Base-by-base conservation (phyloP, 345 rosid species). In the Linum tenue region DNA sequence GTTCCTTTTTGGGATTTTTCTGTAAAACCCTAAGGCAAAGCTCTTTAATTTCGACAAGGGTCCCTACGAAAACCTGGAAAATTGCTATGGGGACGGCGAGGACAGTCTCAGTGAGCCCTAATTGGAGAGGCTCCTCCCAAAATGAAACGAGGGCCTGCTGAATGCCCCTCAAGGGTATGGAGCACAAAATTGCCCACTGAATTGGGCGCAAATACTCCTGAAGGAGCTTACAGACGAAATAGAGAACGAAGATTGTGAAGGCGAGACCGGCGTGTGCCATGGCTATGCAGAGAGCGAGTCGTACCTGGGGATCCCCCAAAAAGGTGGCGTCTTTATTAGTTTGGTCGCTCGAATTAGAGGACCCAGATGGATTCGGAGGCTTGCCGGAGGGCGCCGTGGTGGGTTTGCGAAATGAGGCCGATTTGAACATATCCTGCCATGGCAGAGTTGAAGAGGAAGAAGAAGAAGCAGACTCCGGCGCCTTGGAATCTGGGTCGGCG, bases 261-360 rank as follows among this genome's bases (percentile, higher is more conserved):
- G 86, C 97, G 22, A 94, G 85, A 40, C 97, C 97, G 5, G 92
- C 90, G 78, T 94, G 99, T 58, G 97, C 97, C 99, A 94, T 88
- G 73, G 99, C 96, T 70, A 86, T 90, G 83, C 84, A 94, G 2
- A 94, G 77, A 42, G 99, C 95, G 75, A 94, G 95, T 38, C 95
- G 82, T 6, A 88, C 89, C 77, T 88, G 88, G 12, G 97, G 81
- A 64, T 90, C 95, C 38, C 72, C 84, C n/a, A 88, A 37, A 39
- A 85, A 59, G 64, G 76, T 37, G 31, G 31, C 31, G 55, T 70
- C 76, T 57, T 67, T 74, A 38, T 10, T 70, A 48, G 68, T 77
- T 12, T 80, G 72, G 36, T 55, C 67, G 40, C 50, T 17, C 56
- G 79, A 11, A 12, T 69, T 64, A 1, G 51, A 16, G 35, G 64